These are phyloP conservation scores for Leersia perrieri DNA, from an alignment of 176 grass and related monocot genomes.

Conservation along the genomic window DNA sequence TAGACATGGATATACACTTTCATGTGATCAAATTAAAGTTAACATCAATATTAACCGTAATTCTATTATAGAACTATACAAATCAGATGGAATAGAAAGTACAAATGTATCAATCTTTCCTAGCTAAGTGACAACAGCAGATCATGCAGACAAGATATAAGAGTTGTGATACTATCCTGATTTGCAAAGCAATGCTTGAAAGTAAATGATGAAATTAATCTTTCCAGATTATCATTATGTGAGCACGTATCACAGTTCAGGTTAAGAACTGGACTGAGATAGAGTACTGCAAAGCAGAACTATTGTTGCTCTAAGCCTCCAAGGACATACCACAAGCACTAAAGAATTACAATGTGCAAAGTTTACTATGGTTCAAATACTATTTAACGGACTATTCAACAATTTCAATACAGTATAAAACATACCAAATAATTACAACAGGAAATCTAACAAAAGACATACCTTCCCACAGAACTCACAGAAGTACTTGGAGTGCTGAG, in stretches of 20 bases:
- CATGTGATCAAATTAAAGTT: not conserved
- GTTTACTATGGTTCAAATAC: not conserved
- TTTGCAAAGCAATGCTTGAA: not conserved
- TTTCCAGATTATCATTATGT: not conserved
- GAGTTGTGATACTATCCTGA: not conserved
- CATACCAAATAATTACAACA: not conserved
- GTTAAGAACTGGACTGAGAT: not conserved
- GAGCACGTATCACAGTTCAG: not conserved
- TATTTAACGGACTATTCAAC: not conserved
- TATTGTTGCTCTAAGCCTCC: not conserved
- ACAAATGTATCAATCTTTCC: not conserved
- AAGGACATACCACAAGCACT: not conserved
- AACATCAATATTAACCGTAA: not conserved
- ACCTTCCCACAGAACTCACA: slow-evolving; percentile 96
- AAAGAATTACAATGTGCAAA: not conserved
- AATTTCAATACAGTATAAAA: not conserved
- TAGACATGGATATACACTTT: not conserved
- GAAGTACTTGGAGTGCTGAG: slow-evolving; percentile 93
- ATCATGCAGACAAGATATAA: not conserved
- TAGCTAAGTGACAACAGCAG: not conserved
- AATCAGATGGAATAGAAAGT: not conserved
- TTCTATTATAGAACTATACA: not conserved
- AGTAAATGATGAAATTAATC: not conserved
- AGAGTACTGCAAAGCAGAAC: not conserved
- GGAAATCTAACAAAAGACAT: not conserved